These are phyloP conservation scores for Starmerella vitae DNA, from an alignment of 805 yeast genomes.

Conservation along the genomic window DNA sequence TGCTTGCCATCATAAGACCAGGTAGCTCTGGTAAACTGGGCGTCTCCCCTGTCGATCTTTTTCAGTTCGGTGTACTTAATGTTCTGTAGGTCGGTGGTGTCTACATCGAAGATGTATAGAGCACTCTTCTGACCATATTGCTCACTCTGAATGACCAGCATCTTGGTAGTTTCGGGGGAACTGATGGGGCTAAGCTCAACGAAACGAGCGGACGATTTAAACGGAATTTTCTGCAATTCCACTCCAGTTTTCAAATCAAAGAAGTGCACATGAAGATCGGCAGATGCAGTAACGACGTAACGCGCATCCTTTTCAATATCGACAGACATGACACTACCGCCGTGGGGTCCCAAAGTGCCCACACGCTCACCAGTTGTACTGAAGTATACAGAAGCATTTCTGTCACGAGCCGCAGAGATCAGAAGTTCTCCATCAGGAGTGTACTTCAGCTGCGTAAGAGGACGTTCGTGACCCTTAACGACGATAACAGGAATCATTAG, in stretches of 20 bases:
- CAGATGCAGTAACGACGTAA: conserved; percentile 74
- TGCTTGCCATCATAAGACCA: conserved; percentile 67
- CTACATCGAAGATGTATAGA: conserved; percentile 52
- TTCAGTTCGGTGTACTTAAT: conserved; percentile 41
- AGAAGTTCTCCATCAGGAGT: conserved; percentile 91
- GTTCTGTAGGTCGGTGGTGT: conserved; percentile 34
- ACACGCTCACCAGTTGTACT: conserved; percentile 91
- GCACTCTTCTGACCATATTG: conserved; percentile 84
- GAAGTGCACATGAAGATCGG: conserved; percentile 71
- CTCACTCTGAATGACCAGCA: conserved; percentile 72
- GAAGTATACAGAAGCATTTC: conserved; percentile 76
- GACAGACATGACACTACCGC: conserved; percentile 90
- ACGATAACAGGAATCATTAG: conserved; percentile 24
- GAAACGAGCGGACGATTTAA: conserved; percentile 78
- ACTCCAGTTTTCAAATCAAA: conserved; percentile 78
- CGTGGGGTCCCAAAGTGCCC: conserved; percentile 81
- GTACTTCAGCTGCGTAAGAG: conserved; percentile 89
- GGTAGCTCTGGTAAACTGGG: conserved; percentile 53
- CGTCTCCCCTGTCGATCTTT: conserved; percentile 4
- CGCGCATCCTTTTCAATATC: conserved; percentile 65
- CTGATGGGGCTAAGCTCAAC: conserved; percentile 75
- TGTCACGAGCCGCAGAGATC: conserved; percentile 85
- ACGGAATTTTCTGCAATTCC: conserved; percentile 40
- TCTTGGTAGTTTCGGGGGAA: conserved; percentile 29
- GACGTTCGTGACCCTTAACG: conserved; percentile 89